A percentile compares a stretch with the other conserved stretches of the same genome.
These are phyloP conservation scores for Proliferodiscus dingleyae DNA, from an alignment of 2,329 filamentous ascomycete genomes.

Conservation along the genomic window DNA sequence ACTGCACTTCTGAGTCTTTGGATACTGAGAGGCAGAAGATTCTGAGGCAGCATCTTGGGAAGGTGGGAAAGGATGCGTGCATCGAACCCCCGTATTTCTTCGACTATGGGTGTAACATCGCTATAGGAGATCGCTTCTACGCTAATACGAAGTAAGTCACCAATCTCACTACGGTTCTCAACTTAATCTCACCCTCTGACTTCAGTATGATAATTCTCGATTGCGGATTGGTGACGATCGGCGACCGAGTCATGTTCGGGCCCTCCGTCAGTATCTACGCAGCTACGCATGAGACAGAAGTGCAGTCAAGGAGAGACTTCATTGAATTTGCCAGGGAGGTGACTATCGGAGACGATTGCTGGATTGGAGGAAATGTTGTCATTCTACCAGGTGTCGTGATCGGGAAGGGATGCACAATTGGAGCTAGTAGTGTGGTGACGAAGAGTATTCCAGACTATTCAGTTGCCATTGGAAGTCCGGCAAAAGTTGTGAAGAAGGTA, in stretches of 20 bases:
- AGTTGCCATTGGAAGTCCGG: slow-evolving; percentile 45
- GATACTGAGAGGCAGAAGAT: slow-evolving; percentile 39
- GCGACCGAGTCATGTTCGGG: slow-evolving; percentile 45
- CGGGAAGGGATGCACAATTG: slow-evolving; percentile 47
- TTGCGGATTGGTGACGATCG: slow-evolving; percentile 56
- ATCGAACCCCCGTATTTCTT: slow-evolving; percentile 58
- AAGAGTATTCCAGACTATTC: slow-evolving; percentile 44
- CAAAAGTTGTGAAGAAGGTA: slow-evolving; percentile 44
- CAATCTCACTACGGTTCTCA: not conserved
- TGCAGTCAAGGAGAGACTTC: slow-evolving; percentile 42
- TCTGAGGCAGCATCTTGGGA: slow-evolving; percentile 46
- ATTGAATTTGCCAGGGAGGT: slow-evolving; percentile 44
- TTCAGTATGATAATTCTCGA: slow-evolving; percentile 49
- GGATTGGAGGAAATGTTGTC: slow-evolving; percentile 46
- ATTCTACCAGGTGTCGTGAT: slow-evolving; percentile 49
- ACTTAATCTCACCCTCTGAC: not conserved
- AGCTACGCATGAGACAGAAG: slow-evolving; percentile 66
- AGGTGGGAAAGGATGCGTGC: slow-evolving; percentile 46
- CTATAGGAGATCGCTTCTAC: slow-evolving; percentile 58
- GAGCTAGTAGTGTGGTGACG: slow-evolving; percentile 46
- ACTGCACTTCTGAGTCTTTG: slow-evolving; percentile 39
- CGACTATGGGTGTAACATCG: slow-evolving; percentile 64
- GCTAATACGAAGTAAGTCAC: slow-evolving; percentile 49
- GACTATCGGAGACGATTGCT: slow-evolving; percentile 48
- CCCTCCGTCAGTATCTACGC: slow-evolving; percentile 67